Evolutionary conservation across 2,329 filamentous ascomycete species (phyloP).

Genomic region (Aureobasidium sp.): DNA sequence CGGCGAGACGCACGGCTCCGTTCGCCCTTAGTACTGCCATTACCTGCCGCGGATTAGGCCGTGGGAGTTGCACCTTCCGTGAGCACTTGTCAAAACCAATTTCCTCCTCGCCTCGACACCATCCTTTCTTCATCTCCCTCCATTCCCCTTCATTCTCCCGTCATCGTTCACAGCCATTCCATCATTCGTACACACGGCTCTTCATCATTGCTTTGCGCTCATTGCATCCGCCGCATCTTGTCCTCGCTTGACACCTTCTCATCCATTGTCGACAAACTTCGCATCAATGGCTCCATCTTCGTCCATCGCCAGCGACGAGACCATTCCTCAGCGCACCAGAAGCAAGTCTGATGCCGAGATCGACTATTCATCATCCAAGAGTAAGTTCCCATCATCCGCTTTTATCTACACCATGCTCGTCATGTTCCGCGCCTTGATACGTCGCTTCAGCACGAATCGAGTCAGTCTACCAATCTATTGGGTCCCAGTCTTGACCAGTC

Average conservation of each 20-base stretch:
- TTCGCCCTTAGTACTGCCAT: background rate
- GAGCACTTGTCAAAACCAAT: background rate
- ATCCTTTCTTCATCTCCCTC: background rate
- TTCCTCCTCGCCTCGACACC: background rate
- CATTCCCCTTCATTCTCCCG: background rate
- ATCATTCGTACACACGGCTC: background rate
- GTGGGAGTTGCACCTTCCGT: background rate
- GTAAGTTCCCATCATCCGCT: background rate
- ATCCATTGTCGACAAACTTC: background rate
- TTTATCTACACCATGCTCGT: background rate
- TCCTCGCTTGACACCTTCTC: background rate
- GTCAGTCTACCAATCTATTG: background rate
- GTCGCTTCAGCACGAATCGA: background rate
- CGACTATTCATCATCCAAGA: background rate
- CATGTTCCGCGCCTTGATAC: background rate
- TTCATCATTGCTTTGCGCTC: slow-evolving; percentile 1
- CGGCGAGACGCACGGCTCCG: background rate
- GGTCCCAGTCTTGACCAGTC: background rate
- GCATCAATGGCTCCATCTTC: slow-evolving; percentile 1
- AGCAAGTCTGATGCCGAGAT: background rate
- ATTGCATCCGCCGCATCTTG: background rate
- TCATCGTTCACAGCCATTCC: background rate
- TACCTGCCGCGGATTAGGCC: background rate
- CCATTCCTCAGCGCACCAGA: background rate
- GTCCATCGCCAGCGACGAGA: background rate